Base-by-base conservation (phyloP, 495 filamentous ascomycete genomes). In the Trichoderma asperelloides region DNA sequence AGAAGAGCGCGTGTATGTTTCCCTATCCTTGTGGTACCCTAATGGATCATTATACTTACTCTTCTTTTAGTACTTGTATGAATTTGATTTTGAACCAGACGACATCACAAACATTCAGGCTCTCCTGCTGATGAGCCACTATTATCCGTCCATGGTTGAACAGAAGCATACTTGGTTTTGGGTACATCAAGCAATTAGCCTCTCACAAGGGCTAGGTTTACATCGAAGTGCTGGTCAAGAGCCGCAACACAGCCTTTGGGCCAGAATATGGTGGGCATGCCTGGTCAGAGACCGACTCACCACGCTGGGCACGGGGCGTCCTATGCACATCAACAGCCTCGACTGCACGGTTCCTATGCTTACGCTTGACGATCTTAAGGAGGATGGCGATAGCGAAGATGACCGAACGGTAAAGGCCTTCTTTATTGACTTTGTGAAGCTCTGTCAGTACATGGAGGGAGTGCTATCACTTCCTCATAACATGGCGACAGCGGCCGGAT, bases 241-340 rank as follows among this genome's bases (percentile, higher is more conserved):
- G 18, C 47, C 65, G 18, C 65, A 62, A 7, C 65, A 51, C 16
- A 60, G 40, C 21, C 65, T 67, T 0, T 63, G 47, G 65, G 65
- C 65, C 3, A 37, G 65, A 27, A 67, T 67, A 30, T 67, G 65
- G 65, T 67, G 65, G 65, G 41, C 41, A 16, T 67, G 65, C 18
- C 39, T 67, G 27, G 65, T 67, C 8, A 9, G 65, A 33, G 65
- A 67, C 25, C 25, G 65, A 15, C 47, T 67, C 2, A 67, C 55
- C 16, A 37, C 49, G 27, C 49, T 67, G 12, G 65, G 65, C 27
- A 67, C 65, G 39, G 65, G 65, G 6, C 41, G 65, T 15, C 65
- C 65, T 0, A 67, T 67, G 65, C 65, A 67, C 47, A 67, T 67
- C 16, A 67, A 67, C 39, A 55, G 65, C 15, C 65, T 67, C 15